Evolutionary conservation across 352 stramenopile species (phyloP).

Genomic region (Pythium pyrilobum): DNA sequence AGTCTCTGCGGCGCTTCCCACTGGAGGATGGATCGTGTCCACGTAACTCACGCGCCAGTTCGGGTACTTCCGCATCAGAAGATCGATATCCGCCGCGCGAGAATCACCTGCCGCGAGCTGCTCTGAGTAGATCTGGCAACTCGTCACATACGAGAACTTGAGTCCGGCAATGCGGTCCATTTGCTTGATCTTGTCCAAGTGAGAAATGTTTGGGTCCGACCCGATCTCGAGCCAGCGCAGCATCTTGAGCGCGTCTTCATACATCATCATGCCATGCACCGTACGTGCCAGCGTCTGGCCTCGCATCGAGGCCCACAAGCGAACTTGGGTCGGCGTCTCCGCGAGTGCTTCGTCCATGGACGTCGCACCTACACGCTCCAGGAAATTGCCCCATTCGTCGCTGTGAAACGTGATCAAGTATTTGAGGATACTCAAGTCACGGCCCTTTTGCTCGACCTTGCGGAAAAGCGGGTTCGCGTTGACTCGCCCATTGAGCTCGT

Average conservation of each 20-base stretch:
- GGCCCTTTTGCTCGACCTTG: conserved; percentile 79
- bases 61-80: conserved; percentile 95
- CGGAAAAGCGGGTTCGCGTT: conserved; percentile 80
- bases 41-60: conserved; percentile 91
- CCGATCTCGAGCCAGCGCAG: conserved; percentile 86
- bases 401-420: conserved; percentile 86
- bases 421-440: conserved; percentile 86
- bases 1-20: conserved; percentile 56
- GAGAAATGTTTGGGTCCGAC: conserved; percentile 74
- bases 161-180: conserved; percentile 83
- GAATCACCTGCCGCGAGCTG: conserved; percentile 65
- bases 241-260: conserved; percentile 88
- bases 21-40: conserved; percentile 71
- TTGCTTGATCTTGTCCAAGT: conserved; percentile 88
- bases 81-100: conserved; percentile 94
- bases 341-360: conserved; percentile 77
- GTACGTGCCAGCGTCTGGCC: conserved; percentile 82
- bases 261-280: conserved; percentile 90
- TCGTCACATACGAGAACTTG: conserved; percentile 88
- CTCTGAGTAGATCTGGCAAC: conserved; percentile 87
- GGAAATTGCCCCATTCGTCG: conserved; percentile 86
- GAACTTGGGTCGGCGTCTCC: conserved; percentile 79
- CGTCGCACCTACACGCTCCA: conserved; percentile 71
- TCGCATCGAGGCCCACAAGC: conserved; percentile 82
- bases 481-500: conserved; percentile 80